Evolutionary conservation across 2,329 filamentous ascomycete genomes (phyloP).

Genomic region (Torrubiellomyces zombiae): DNA sequence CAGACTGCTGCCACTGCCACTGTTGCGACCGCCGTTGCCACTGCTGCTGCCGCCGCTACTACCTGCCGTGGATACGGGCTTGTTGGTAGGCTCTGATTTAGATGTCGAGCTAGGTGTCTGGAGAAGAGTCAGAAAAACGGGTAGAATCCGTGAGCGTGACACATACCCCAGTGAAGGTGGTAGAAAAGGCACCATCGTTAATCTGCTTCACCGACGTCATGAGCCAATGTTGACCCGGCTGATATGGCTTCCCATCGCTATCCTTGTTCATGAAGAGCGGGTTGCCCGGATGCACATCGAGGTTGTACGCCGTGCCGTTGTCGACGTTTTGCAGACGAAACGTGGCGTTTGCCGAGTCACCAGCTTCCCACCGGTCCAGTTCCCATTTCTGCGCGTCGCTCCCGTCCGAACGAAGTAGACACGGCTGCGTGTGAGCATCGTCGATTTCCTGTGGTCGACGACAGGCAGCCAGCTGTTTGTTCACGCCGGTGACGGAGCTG

Average conservation of each 20-base stretch:
- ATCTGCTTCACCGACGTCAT: slow-evolving; percentile 14
- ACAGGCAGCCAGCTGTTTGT: slow-evolving; percentile 16
- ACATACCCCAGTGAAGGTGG: slow-evolving; percentile 14
- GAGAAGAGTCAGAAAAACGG: too few relatives aligned
- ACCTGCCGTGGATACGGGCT: too few relatives aligned
- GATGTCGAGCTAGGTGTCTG: too few relatives aligned
- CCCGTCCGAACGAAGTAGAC: slow-evolving; percentile 11
- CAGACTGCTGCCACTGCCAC: slow-evolving; percentile 8
- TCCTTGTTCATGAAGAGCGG: slow-evolving; percentile 15
- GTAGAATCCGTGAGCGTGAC: too few relatives aligned
- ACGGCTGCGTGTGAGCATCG: slow-evolving; percentile 12
- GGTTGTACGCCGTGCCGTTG: slow-evolving; percentile 15
- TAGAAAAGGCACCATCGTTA: slow-evolving; percentile 16
- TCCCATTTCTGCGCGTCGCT: slow-evolving; percentile 17
- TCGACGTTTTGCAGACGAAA: slow-evolving; percentile 14
- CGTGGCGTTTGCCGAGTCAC: slow-evolving; percentile 13
- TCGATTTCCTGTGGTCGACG: slow-evolving; percentile 9
- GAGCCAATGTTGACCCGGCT: slow-evolving; percentile 17
- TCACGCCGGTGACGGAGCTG: slow-evolving; percentile 10
- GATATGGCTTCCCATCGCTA: slow-evolving; percentile 7
- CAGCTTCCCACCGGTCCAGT: too few relatives aligned
- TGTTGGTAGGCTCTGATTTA: too few relatives aligned
- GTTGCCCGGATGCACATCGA: slow-evolving; percentile 16
- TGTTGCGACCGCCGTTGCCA: too few relatives aligned
- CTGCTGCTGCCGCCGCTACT: too few relatives aligned